Evolutionary conservation across 306 rosid species (phyloP).

Genomic region (Quercus aquifolioides): DNA sequence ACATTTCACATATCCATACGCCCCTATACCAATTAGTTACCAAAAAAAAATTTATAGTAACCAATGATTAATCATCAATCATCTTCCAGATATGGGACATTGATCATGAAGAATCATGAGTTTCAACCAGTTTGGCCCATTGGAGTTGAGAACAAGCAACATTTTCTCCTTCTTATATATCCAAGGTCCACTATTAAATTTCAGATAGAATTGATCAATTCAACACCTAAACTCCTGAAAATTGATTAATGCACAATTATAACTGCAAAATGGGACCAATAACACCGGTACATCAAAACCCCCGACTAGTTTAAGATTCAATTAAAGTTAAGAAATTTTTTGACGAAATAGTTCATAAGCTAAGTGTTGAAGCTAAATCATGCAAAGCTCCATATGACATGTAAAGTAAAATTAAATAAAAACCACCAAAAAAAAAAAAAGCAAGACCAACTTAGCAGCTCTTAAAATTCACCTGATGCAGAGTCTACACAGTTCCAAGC

Average conservation of each 20-base stretch:
- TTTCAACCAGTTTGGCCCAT: neutral
- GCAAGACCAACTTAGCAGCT: slow-evolving; percentile 8
- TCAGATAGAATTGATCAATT: neutral
- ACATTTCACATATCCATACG: neutral
- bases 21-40: neutral
- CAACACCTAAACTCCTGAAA: neutral
- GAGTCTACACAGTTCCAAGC: slow-evolving; percentile 35
- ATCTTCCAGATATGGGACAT: slow-evolving; percentile 1
- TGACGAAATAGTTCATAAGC: neutral
- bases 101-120: slow-evolving; percentile 3
- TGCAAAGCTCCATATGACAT: neutral
- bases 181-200: neutral
- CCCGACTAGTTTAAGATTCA: neutral
- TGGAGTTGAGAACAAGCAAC: slow-evolving; percentile 3
- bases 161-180: neutral
- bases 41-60: neutral
- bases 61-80: neutral
- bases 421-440: neutral
- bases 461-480: slow-evolving; percentile 8
- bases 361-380: neutral
- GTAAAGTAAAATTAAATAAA: neutral
- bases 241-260: neutral
- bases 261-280: neutral
- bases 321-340: neutral
- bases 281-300: neutral